Conservation (phyloP, 768 basidiomycete species). For the Lepiota subincarnata region DNA sequence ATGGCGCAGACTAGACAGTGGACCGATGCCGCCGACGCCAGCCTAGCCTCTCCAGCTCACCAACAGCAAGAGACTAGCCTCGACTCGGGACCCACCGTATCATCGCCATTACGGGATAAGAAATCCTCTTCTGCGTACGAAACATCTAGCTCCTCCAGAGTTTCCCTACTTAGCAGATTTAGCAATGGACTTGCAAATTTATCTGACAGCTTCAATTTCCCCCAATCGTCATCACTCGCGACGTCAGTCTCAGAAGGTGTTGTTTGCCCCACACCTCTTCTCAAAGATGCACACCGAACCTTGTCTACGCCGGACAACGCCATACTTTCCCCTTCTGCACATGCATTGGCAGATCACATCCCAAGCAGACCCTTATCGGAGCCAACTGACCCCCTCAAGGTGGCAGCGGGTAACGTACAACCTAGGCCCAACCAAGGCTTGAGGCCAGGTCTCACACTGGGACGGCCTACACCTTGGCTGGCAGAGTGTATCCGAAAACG, state of each 20-base stretch:
- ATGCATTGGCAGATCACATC: neutral
- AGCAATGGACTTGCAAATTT: conserved; percentile 8
- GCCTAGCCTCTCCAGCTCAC: neutral
- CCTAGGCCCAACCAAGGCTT: neutral
- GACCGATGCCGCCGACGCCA: conserved; percentile 33
- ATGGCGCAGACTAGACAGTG: conserved; percentile 22
- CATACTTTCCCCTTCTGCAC: neutral
- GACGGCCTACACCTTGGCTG: neutral
- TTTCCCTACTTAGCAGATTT: conserved; percentile 6
- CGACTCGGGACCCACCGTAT: neutral
- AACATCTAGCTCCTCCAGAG: conserved; percentile 20
- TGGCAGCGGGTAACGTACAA: neutral
- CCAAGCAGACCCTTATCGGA: neutral
- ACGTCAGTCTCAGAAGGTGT: conserved; percentile 12
- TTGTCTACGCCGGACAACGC: neutral
- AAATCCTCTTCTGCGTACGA: conserved; percentile 8
- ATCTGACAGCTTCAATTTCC: conserved; percentile 18
- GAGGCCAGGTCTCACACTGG: neutral
- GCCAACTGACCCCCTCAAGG: neutral
- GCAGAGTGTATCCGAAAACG: neutral
- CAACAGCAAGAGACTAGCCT: neutral
- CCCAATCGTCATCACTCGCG: conserved; percentile 22
- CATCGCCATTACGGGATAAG: neutral
- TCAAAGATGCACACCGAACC: neutral
- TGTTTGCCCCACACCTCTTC: neutral